Evolutionary conservation across 345 rosid species (phyloP).

Genomic region (Eucalyptus caleyi): DNA sequence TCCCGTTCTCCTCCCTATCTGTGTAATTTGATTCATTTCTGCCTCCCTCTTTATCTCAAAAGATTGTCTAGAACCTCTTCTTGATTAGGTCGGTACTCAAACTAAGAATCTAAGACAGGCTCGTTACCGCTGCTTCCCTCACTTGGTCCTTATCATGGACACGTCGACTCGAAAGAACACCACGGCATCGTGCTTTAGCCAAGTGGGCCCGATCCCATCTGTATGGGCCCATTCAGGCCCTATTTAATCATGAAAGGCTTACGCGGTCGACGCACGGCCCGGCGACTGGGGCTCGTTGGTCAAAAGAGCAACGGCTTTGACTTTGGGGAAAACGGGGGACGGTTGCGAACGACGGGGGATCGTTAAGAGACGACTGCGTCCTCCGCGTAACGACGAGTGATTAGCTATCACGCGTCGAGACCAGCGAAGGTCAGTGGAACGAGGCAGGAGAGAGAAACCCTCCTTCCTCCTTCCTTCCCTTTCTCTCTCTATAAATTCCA

Average conservation of each 20-base stretch:
- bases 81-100: not conserved
- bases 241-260: accelerated
- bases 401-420: not conserved
- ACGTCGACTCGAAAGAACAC: not conserved
- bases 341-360: not conserved
- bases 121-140: not conserved
- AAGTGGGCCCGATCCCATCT: not conserved
- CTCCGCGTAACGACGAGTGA: not conserved
- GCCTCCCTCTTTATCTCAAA: too few species aligned
- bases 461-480: not conserved
- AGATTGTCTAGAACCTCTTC: not conserved
- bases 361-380: not conserved
- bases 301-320: not conserved
- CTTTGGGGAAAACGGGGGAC: not conserved
- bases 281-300: not conserved
- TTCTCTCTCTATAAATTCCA: not conserved
- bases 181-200: accelerated
- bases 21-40: too few species aligned
- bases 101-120: too few species aligned
- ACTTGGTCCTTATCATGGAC: not conserved
- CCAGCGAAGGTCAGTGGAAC: not conserved
- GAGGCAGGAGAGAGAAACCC: not conserved
- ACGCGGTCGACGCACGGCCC: not conserved
- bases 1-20: accelerated
- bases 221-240: not conserved